phyloP scores from a whole-genome alignment of 805 yeast genomes.

The Yarrowia divulgata region DNA sequence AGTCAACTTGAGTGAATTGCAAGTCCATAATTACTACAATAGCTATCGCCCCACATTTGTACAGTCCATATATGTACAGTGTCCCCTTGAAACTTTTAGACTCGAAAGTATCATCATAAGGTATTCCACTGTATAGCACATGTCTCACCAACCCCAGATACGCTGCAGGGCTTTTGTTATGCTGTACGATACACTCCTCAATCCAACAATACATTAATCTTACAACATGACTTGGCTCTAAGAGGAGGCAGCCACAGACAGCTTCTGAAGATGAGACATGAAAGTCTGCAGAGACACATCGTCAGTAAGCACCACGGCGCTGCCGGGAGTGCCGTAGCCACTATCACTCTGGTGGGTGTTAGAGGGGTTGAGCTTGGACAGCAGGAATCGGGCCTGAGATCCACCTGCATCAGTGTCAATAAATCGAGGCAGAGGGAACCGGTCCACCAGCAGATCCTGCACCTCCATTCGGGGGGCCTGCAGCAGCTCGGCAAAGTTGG shows the following conservation, averaged over 20 bases:
- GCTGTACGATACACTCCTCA: no score
- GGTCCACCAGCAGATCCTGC: constrained; percentile 81
- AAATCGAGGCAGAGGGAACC: constrained; percentile 95
- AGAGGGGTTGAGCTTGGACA: constrained; percentile 89
- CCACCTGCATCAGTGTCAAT: constrained; percentile 96
- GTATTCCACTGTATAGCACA: background rate
- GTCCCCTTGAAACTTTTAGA: background rate
- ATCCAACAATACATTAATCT: constrained; percentile 33
- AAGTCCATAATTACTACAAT: no score
- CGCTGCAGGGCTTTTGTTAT: background rate
- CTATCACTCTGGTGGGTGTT: constrained; percentile 72
- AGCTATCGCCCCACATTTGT: background rate
- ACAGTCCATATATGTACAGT: background rate
- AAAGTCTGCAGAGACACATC: constrained; percentile 94
- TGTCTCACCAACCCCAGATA: background rate
- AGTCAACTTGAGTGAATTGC: background rate
- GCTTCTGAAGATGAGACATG: constrained; percentile 91
- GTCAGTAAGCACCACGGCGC: constrained; percentile 91
- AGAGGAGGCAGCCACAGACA: constrained; percentile 67
- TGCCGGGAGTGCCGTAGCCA: constrained; percentile 59
- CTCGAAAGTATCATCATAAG: background rate
- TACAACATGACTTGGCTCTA: constrained; percentile 28
- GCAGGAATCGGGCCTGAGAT: constrained; percentile 92
- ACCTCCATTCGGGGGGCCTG: constrained; percentile 90
- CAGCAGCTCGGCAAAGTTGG: constrained; percentile 78